These are phyloP conservation scores for Pugionium cornutum DNA, from an alignment of 345 rosid species.

Conservation along the genomic window DNA sequence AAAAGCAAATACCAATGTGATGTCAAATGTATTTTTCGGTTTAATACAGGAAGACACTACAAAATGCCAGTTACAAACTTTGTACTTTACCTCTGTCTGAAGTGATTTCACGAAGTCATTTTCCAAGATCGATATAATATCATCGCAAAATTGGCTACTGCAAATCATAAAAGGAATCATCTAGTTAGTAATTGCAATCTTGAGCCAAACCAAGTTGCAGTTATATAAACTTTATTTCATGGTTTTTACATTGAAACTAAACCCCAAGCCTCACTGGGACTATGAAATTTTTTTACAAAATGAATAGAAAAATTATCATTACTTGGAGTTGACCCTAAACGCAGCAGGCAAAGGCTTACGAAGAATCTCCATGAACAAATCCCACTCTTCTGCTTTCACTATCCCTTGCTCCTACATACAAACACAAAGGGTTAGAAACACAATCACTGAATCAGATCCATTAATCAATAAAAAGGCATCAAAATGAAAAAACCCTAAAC, in stretches of 20 bases:
- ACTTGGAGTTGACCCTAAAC: slow-evolving; percentile 92
- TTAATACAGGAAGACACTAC: background rate
- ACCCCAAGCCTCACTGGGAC: slow-evolving; percentile 7
- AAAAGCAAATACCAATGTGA: background rate
- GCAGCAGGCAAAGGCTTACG: slow-evolving; percentile 93
- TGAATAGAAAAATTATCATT: background rate
- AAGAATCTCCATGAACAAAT: slow-evolving; percentile 64
- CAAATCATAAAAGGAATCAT: slow-evolving; percentile 27
- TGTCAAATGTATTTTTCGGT: background rate
- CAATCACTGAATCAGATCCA: slow-evolving; percentile 6
- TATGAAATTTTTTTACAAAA: background rate
- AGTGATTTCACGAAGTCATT: slow-evolving; percentile 80
- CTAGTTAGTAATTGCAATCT: background rate
- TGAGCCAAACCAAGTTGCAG: slow-evolving; percentile 7
- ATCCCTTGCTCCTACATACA: slow-evolving; percentile 72
- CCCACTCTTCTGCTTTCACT: slow-evolving; percentile 80
- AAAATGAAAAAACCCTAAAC: slow-evolving; percentile 12
- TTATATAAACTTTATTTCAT: background rate
- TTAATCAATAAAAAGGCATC: too few species aligned
- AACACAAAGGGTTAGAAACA: background rate
- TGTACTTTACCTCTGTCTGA: slow-evolving; percentile 58
- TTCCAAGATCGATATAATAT: slow-evolving; percentile 67
- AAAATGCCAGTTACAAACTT: background rate
- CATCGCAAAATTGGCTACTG: slow-evolving; percentile 86
- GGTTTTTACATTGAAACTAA: slow-evolving; percentile 10